Evolutionary conservation across 352 stramenopile genomes (phyloP).

Genomic region (Pythium rishiriense): DNA sequence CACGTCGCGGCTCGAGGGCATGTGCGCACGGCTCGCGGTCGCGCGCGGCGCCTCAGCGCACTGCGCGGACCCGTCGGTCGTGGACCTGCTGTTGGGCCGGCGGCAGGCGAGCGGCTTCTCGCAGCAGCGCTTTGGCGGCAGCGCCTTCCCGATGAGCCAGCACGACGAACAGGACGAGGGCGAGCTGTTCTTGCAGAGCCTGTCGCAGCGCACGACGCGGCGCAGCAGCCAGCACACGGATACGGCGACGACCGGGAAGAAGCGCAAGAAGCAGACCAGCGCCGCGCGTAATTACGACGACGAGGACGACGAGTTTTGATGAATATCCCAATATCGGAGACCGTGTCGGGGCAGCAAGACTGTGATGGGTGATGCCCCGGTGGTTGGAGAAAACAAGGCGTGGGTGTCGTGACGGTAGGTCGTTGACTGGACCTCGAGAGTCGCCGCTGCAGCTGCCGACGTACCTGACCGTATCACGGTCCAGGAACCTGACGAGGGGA

Average conservation of each 20-base stretch:
- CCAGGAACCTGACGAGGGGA: too few species aligned
- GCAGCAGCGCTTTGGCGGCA: conserved; percentile 34
- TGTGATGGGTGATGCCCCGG: too few species aligned
- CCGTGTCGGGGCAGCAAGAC: too few species aligned
- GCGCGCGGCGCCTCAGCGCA: conserved; percentile 30
- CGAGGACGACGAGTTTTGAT: neutral
- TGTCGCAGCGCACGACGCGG: conserved; percentile 62
- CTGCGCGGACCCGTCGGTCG: conserved; percentile 38
- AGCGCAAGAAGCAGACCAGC: conserved; percentile 30
- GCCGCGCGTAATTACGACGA: neutral
- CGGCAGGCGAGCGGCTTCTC: conserved; percentile 43
- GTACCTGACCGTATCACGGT: too few species aligned
- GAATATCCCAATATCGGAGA: too few species aligned
- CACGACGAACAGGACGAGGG: conserved; percentile 44
- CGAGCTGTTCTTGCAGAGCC: conserved; percentile 71
- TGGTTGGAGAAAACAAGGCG: too few species aligned
- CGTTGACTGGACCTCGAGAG: too few species aligned
- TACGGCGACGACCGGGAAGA: neutral
- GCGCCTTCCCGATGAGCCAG: conserved; percentile 13
- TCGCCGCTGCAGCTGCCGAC: too few species aligned
- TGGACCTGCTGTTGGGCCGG: conserved; percentile 56
- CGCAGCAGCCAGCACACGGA: conserved; percentile 20
- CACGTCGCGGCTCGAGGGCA: conserved; percentile 27
- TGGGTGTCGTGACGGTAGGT: too few species aligned
- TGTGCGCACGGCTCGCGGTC: conserved; percentile 51